A percentile compares a stretch with the other conserved stretches of the same genome.
Evolutionary conservation across 768 basidiomycete species (phyloP).

Genomic region (Trichaptum fuscoviolaceum): DNA sequence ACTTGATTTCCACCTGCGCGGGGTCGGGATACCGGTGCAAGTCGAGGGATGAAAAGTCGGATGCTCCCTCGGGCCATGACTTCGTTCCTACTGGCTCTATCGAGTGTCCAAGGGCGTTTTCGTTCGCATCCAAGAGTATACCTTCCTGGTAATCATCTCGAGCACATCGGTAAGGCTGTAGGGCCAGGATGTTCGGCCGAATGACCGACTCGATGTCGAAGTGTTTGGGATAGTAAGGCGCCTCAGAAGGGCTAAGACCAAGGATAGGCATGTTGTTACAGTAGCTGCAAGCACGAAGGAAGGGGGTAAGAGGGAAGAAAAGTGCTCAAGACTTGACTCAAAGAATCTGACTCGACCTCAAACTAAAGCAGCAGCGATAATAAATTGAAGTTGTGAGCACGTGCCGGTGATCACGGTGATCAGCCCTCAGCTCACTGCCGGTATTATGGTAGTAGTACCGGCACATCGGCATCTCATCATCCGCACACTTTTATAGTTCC

Average conservation of each 20-base stretch:
- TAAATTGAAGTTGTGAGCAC: no score
- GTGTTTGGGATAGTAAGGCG: slow-evolving; percentile 59
- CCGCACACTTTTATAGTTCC: no score
- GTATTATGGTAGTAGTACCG: no score
- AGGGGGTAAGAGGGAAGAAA: background rate
- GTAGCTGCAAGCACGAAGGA: background rate
- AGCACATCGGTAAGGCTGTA: slow-evolving; percentile 93
- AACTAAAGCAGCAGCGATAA: no score
- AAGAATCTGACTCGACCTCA: background rate
- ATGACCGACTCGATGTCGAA: slow-evolving; percentile 82
- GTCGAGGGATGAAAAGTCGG: slow-evolving; percentile 39
- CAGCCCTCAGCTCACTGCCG: no score
- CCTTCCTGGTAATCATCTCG: slow-evolving; percentile 92
- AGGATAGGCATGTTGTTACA: slow-evolving; percentile 50
- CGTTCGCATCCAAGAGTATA: slow-evolving; percentile 94
- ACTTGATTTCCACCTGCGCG: slow-evolving; percentile 74
- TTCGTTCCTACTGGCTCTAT: slow-evolving; percentile 38
- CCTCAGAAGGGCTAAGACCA: slow-evolving; percentile 44
- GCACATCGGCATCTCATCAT: no score
- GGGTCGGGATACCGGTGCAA: slow-evolving; percentile 95
- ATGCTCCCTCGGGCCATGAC: slow-evolving; percentile 29
- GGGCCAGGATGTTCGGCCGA: slow-evolving; percentile 87
- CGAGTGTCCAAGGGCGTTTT: slow-evolving; percentile 89
- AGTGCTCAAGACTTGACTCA: no score
- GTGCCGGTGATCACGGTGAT: no score